These are phyloP conservation scores for Cucurbita maxima DNA, from an alignment of 306 rosid species.

Conservation along the genomic window DNA sequence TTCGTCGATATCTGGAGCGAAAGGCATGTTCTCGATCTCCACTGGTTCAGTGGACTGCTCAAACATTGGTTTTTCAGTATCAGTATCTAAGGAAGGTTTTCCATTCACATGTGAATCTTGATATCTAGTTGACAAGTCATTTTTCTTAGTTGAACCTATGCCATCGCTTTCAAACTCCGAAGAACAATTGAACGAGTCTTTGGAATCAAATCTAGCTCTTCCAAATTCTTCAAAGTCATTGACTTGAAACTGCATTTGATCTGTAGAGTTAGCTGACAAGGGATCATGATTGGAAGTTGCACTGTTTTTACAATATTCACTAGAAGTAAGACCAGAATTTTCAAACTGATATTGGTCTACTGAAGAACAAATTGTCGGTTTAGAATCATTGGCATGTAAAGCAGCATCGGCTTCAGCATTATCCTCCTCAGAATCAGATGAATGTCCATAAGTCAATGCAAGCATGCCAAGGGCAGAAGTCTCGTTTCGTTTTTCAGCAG, in stretches of 20 bases:
- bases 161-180: conserved; percentile 26
- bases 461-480: conserved; percentile 78
- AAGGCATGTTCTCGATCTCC: conserved; percentile 24
- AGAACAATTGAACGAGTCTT: conserved; percentile 20
- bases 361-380: conserved; percentile 22
- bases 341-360: conserved; percentile 27
- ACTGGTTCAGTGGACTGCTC: conserved; percentile 18
- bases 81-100: conserved; percentile 28
- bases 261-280: conserved; percentile 15
- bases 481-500: conserved; percentile 25
- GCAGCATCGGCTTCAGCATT: conserved; percentile 25
- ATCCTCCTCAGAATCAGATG: conserved; percentile 86
- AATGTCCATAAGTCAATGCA: conserved; percentile 74
- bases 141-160: conserved; percentile 19
- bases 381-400: conserved; percentile 23
- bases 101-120: conserved; percentile 24
- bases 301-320: conserved; percentile 16
- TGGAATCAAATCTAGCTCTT: conserved; percentile 16
- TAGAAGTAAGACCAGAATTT: conserved; percentile 29
- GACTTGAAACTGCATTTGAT: conserved; percentile 14
- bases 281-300: conserved; percentile 11
- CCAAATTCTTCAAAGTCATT: conserved; percentile 13
- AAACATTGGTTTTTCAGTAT: conserved; percentile 32
- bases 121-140: conserved; percentile 20
- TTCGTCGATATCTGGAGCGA: conserved; percentile 42